These are phyloP conservation scores for Coemansia sp. DNA, from an alignment of 192 early-diverging fungal species.

Conservation along the genomic window DNA sequence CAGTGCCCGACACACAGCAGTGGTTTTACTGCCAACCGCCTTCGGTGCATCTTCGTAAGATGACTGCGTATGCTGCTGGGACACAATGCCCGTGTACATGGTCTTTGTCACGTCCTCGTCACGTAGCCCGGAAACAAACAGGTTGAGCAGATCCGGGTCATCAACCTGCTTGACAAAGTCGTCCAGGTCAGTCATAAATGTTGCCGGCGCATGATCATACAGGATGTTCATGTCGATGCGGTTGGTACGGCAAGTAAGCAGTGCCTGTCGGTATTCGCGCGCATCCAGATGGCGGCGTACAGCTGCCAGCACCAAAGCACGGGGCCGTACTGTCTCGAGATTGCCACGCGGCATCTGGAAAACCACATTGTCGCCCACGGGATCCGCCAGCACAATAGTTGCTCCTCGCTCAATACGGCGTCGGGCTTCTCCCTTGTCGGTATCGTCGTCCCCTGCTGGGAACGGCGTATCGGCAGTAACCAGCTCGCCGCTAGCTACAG, in stretches of 20 bases:
- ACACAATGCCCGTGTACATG: conserved; percentile 64
- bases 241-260: conserved; percentile 79
- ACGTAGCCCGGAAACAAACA: conserved; percentile 80
- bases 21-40: conserved; percentile 60
- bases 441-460: conserved; percentile 10
- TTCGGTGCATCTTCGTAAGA: background rate
- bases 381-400: conserved; percentile 75
- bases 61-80: background rate
- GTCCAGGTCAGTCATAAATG: conserved; percentile 65
- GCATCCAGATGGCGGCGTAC: conserved; percentile 62
- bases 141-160: conserved; percentile 83
- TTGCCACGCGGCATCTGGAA: conserved; percentile 95
- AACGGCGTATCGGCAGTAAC: conserved; percentile 1
- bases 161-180: conserved; percentile 75
- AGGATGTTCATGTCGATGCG: conserved; percentile 93
- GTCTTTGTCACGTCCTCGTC: conserved; percentile 81
- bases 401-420: conserved; percentile 92
- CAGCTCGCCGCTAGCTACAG: conserved; percentile 52
- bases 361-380: conserved; percentile 59
- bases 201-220: conserved; percentile 70
- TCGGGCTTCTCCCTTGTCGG: conserved; percentile 24
- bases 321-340: conserved; percentile 87
- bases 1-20: conserved; percentile 68
- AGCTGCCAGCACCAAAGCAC: conserved; percentile 78
- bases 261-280: conserved; percentile 75